Evolutionary conservation across 2,329 filamentous ascomycete genomes (phyloP).

Genomic region (Trichophyton mentagrophytes): DNA sequence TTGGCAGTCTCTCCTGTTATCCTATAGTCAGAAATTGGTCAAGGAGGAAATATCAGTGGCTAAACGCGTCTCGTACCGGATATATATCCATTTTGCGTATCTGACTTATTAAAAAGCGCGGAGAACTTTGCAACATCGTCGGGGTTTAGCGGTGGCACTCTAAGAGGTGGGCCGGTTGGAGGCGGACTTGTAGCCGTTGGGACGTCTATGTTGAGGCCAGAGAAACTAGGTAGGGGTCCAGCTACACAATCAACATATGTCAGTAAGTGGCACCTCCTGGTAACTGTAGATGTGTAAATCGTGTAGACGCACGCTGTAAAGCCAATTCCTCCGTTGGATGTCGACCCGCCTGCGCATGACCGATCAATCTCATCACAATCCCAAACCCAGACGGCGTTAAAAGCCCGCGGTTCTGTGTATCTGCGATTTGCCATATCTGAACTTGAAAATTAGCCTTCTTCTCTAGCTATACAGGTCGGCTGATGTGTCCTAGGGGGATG

Average conservation of each 20-base stretch:
- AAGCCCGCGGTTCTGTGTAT: conserved; percentile 89
- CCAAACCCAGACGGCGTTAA: conserved; percentile 88
- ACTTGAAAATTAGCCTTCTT: neutral
- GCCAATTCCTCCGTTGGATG: conserved; percentile 71
- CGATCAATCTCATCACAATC: conserved; percentile 83
- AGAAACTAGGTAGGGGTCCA: conserved; percentile 84
- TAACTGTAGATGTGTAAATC: neutral
- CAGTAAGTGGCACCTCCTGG: conserved; percentile 8
- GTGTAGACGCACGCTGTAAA: conserved; percentile 47
- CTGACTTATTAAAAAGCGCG: conserved; percentile 79
- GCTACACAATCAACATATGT: conserved; percentile 23
- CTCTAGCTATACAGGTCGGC: neutral
- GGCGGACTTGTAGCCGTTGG: conserved; percentile 44
- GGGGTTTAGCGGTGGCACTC: conserved; percentile 75
- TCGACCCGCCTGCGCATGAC: conserved; percentile 80
- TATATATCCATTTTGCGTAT: conserved; percentile 61
- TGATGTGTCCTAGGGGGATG: neutral
- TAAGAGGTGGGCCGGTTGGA: conserved; percentile 48
- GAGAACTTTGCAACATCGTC: conserved; percentile 86
- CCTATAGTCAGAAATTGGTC: conserved; percentile 9
- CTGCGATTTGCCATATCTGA: conserved; percentile 98
- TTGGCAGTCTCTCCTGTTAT: conserved; percentile 65
- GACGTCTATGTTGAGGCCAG: conserved; percentile 50
- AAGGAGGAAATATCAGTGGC: too few relatives aligned
- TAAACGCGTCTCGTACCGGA: conserved; percentile 38